Conservation (phyloP, 371 early-diverging fungal genomes). For the Saksenaea vasiformis region DNA sequence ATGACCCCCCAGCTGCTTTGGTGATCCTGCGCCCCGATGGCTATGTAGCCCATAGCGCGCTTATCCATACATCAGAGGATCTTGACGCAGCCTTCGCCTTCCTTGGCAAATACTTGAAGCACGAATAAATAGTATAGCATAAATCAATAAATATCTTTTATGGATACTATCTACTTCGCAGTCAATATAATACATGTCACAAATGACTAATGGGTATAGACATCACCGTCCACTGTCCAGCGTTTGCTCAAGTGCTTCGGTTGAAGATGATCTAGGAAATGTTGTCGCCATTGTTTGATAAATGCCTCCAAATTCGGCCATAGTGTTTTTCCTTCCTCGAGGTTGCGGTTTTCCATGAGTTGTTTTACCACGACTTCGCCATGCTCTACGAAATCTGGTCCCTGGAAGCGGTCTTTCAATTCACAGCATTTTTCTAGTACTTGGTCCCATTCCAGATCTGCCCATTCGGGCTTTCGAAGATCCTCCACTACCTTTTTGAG, state of each 20-base stretch:
- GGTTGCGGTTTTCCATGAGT: conserved; percentile 15
- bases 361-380: conserved; percentile 46
- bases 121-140: neutral
- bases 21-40: conserved; percentile 22
- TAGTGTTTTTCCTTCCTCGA: conserved; percentile 18
- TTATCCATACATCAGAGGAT: conserved; percentile 9
- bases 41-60: conserved; percentile 17
- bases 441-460: conserved; percentile 12
- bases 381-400: conserved; percentile 54
- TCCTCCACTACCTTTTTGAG: conserved; percentile 25
- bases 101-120: neutral
- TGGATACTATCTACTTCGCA: too few species aligned
- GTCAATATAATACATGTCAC: too few species aligned
- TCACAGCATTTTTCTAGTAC: conserved; percentile 33
- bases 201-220: conserved; percentile 28
- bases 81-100: conserved; percentile 14
- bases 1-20: conserved; percentile 15
- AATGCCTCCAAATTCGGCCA: conserved; percentile 42
- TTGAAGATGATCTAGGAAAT: conserved; percentile 50
- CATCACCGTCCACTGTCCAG: conserved; percentile 49
- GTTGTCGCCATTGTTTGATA: conserved; percentile 53
- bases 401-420: conserved; percentile 40
- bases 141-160: too few species aligned
- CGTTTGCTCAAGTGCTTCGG: conserved; percentile 45
- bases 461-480: conserved; percentile 17